A percentile compares a stretch with the other conserved stretches of the same genome.
Evolutionary conservation across 208 protist genomes (phyloP).

Genomic region (Porcisia deanei): DNA sequence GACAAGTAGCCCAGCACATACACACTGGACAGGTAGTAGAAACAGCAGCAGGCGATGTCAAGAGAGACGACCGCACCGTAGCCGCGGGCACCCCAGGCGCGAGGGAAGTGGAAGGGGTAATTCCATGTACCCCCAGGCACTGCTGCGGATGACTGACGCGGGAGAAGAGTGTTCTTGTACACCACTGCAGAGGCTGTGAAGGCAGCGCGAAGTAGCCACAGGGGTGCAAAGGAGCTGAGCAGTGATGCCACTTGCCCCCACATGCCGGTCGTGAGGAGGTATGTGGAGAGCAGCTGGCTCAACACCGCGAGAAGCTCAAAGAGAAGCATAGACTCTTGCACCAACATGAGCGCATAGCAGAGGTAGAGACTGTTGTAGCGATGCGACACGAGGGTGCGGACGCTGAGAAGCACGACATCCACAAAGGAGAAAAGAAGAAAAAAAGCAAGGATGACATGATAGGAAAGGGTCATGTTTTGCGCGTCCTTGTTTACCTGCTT

Average conservation of each 20-base stretch:
- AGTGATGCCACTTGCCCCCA: conserved; percentile 25
- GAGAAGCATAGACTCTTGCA: conserved; percentile 51
- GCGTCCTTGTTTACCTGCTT: not conserved
- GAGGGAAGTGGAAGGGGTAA: not conserved
- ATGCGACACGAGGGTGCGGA: conserved; percentile 31
- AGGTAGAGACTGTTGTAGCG: conserved; percentile 16
- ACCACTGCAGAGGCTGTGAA: conserved; percentile 49
- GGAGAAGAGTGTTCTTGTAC: conserved; percentile 45
- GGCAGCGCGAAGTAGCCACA: conserved; percentile 43
- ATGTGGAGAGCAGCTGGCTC: conserved; percentile 35
- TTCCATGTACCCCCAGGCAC: not conserved
- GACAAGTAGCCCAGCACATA: conserved; percentile 43
- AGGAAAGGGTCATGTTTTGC: conserved; percentile 16
- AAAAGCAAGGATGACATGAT: conserved; percentile 13
- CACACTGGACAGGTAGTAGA: conserved; percentile 35
- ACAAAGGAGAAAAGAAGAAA: conserved; percentile 29
- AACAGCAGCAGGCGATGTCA: conserved; percentile 38
- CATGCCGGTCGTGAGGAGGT: conserved; percentile 41
- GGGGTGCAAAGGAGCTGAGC: conserved; percentile 18
- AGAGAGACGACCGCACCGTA: conserved; percentile 41
- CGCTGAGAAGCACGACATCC: conserved; percentile 45
- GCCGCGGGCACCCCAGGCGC: conserved; percentile 42
- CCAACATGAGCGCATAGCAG: conserved; percentile 37
- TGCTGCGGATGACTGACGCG: conserved; percentile 11
- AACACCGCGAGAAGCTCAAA: conserved; percentile 32